Base-by-base conservation (phyloP, 257 asterid genomes). In the Primulina tabacum region DNA sequence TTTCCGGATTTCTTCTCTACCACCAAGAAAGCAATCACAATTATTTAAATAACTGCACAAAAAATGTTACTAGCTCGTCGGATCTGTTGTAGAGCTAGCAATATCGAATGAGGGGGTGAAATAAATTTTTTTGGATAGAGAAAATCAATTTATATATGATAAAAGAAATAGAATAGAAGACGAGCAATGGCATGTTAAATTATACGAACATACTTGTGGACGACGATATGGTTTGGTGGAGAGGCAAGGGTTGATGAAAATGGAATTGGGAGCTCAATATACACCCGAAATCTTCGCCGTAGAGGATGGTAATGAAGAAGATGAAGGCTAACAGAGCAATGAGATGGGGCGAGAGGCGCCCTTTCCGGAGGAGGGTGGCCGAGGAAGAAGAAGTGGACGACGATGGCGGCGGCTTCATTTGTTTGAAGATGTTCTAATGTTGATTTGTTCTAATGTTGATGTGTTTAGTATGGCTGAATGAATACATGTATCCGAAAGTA, bases 231-330 rank as follows among this genome's bases (percentile, higher is more conserved):
- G 18, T 43, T 43, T 43, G 53, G n/a, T 12, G 17, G 1, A 43
- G n/a, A n/a, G 12, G 53, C 17, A 14, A 12, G 12, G n/a, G n/a
- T 14, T 12, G 53, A 43, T 43, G 7, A 3, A 43, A 43, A 43
- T 43, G 18, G n/a, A 11, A 11, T 14, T 12, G 53, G 53, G 53
- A 43, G n/a, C 53, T 43, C 53, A 43, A 43, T 43, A 14, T 43
- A 43, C 53, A 43, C 53, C 53, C 78, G 67, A 88, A 67, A 33
- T 84, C 85, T 30, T 86, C 83, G 72, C 89, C 76, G 84, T 82
- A 81, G 61, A 88, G 71, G 65, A 83, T 75, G 28, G 87, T 83
- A 76, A 84, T 81, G 69, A 86, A 80, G 55, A 86, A 50, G 68
- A 83, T 85, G 79, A 88, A 82, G 34, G 84, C 85, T 35, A 86